Evolutionary conservation across 2,329 filamentous ascomycete genomes (phyloP), one percentile per base, ranked within the genome.

Genomic region (Ambrosiella cleistominuta): DNA sequence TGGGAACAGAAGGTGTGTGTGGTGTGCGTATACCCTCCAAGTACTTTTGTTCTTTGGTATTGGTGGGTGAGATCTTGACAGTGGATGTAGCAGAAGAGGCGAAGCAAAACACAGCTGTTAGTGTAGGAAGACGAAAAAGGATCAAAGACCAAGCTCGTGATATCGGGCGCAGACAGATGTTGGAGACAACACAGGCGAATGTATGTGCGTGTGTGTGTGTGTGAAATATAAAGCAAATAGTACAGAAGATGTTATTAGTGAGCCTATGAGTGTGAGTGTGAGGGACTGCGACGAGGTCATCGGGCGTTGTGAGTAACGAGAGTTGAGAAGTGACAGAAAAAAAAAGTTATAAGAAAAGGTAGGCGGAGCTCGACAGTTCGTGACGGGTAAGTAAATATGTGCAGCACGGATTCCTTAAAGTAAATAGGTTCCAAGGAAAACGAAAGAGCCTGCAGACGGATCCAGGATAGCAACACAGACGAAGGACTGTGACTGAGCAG

Each of bases 301-400:
- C 4, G 4, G 27, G 4, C 4, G 27, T 27, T 27, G 4, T 3
- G 27, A 5, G 27, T 3, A 27, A 27, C 3, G 27, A 27, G 27
- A 27, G 27, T 27, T 27, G 27, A 27, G 44, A 8, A 17, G n/a
- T 36, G 17, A 37, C 35, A 45, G 47, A 19, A 44, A 37, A 45
- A 53, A 15, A 44, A 58, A 50, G 13, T 44, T 47, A 42, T 40
- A 53, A 58, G 27, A 52, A 44, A 57, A 12, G 19, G 36, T n/a
- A 52, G 56, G 37, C 40, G 38, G 17, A 49, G 37, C 17, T 17
- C 39, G 36, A 44, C 27, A 53, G 13, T 53, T 11, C 12, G 2
- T 52, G 37, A 15, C 12, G 44, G 13, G 44, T 15, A n/a, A 47
- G 17, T 13, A 37, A 36, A 36, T 38, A 39, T 53, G 51, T 53